These are phyloP conservation scores for Rubia peregrina DNA, from an alignment of 305 asterid genomes.

Conservation along the genomic window DNA sequence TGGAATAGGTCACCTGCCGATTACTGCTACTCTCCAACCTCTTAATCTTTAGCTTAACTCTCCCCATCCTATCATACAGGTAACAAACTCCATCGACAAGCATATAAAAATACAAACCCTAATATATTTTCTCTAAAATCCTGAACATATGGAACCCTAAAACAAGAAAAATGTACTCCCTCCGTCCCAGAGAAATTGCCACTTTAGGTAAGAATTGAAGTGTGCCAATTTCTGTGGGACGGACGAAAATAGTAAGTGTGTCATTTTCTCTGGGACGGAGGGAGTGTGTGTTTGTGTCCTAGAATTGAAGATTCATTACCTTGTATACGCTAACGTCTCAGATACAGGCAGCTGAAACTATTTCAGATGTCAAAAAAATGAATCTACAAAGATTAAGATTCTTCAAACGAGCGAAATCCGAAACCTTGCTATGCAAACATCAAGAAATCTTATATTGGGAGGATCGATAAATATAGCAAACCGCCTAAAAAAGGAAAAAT, in stretches of 20 bases:
- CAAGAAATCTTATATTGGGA: constrained; percentile 3
- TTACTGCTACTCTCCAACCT: constrained; percentile 67
- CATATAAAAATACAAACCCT: not conserved
- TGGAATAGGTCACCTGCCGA: constrained; percentile 78
- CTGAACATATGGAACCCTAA: not conserved
- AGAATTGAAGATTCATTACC: not conserved
- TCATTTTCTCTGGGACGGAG: too few species aligned
- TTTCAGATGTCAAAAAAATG: too few species aligned
- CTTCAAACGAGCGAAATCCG: not conserved
- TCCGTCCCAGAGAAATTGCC: too few species aligned
- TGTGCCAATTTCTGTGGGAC: too few species aligned
- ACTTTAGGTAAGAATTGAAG: too few species aligned
- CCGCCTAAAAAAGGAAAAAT: constrained; percentile 30
- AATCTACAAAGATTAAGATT: not conserved
- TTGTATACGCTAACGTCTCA: not conserved
- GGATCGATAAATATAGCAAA: constrained; percentile 20
- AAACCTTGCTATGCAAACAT: not conserved
- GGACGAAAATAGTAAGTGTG: too few species aligned
- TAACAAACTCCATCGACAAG: not conserved
- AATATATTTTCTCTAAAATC: not conserved
- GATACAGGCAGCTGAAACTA: not conserved
- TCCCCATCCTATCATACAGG: constrained; percentile 84
- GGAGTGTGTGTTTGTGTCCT: too few species aligned
- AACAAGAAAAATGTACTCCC: too few species aligned
- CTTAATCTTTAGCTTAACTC: constrained; percentile 73